Conservation (phyloP, 768 basidiomycete species). For the Gloeophyllum trabeum region DNA sequence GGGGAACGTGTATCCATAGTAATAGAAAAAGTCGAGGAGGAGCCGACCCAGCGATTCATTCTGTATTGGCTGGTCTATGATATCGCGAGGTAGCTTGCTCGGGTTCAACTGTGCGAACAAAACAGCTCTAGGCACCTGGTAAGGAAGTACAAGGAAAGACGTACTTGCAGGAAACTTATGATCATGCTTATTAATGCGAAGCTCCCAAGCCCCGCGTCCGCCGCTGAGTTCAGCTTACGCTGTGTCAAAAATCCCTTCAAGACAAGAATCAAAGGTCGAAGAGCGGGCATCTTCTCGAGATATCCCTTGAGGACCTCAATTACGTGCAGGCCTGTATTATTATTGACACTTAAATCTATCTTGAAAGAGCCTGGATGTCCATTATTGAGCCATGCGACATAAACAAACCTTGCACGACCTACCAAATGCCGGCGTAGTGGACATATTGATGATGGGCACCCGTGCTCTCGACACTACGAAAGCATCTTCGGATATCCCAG, state of each 20-base stretch:
- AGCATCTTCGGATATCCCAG: constrained; percentile 30
- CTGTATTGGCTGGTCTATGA: constrained; percentile 32
- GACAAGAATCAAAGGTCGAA: constrained; percentile 46
- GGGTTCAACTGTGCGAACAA: constrained; percentile 41
- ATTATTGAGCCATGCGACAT: too few relatives aligned
- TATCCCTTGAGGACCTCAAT: constrained; percentile 40
- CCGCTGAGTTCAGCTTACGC: constrained; percentile 50
- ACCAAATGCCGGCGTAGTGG: constrained; percentile 31
- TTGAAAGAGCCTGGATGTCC: constrained; percentile 36
- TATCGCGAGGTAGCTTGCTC: constrained; percentile 33
- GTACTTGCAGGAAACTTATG: constrained; percentile 59
- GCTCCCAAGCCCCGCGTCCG: constrained; percentile 51
- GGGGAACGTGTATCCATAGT: constrained; percentile 41
- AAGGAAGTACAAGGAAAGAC: constrained; percentile 8
- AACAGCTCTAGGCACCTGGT: neutral
- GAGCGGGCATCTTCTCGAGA: constrained; percentile 42
- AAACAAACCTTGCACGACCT: too few relatives aligned
- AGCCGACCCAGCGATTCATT: constrained; percentile 45
- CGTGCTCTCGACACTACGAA: constrained; percentile 36
- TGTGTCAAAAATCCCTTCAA: constrained; percentile 53
- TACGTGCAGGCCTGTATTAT: constrained; percentile 41
- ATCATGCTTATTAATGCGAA: constrained; percentile 55
- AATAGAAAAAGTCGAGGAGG: constrained; percentile 52
- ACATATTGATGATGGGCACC: constrained; percentile 57
- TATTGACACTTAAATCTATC: constrained; percentile 61